Base-by-base conservation (phyloP, 306 rosid species). In the Delonix regia region DNA sequence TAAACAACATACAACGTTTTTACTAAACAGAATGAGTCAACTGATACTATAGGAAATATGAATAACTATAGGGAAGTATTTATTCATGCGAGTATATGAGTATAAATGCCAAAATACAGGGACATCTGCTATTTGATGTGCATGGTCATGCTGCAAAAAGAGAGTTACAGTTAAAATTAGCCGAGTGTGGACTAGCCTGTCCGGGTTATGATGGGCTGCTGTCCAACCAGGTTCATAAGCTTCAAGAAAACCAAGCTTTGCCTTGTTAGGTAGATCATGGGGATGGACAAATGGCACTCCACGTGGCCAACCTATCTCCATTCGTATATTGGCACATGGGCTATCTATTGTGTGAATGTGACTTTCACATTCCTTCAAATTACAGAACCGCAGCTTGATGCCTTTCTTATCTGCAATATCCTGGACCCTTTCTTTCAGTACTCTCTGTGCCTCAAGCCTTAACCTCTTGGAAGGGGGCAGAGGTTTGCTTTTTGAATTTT, bases 201-300 rank as follows among this genome's bases (percentile, higher is more conserved):
- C 99, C 86, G 76, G 86, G 89, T 88, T 95, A 51, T 92, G 92
- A 80, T 93, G 98, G 33, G 94, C 91, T 77, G 88, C 97, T 49
- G 98, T 83, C 99, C 99, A 95, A 86, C 98, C 99, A 70, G 99
- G 99, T 87, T 95, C 99, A 76, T 91, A 95, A 18, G 99, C 98
- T 80, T 93, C 99, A 44, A 93, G 98, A 79, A 95, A 95, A 79
- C 94, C 96, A 68, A 95, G 91, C 90, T 95, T 95, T 68, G 99
- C 98, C 86, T 95, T 93, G 57, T 95, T 95, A 18, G 99, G 99
- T 62, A 95, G 86, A 86, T 95, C 99, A 67, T 95, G 99, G 79
- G 98, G 99, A 83, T 95, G 99, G 52, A 95, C 99, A 79, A 95
- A 95, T 71, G 99, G 99, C 77, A 95, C 99, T 60, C 94, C 99